Evolutionary conservation across 2,329 filamentous ascomycete species (phyloP), one percentile per base, ranked within the genome.

Genomic region (Colletotrichum phormii): DNA sequence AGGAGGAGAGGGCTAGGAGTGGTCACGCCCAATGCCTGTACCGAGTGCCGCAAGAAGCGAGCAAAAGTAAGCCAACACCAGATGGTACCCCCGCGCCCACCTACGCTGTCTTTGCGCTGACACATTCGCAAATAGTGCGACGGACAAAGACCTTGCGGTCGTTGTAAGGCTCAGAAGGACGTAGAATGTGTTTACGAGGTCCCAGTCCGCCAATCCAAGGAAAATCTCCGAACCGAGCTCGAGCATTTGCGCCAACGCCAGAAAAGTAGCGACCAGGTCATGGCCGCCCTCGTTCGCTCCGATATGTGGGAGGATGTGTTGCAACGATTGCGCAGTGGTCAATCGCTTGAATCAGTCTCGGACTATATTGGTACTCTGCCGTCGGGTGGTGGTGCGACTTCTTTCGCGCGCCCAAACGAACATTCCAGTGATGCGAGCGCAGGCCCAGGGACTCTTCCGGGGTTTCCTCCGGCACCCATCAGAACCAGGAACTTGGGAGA

Each of bases 191-290:
- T 90, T 29, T 92, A 92, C 81, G 89, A 92, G 75, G 78, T 90
- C 8, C 90, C 90, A 0, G 86, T 92, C 5, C 89, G 90, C 57
- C 89, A 91, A 75, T 91, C 89, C 12, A 92, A 92, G 74, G 90
- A 91, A 73, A 86, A 87, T 64, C 84, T 92, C 5, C 86, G 90
- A 57, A 83, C 82, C 77, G 90, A 92, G 76, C 90, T 92, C 72
- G 90, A 92, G 65, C 81, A 80, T 31, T 81, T 92, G 46, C 88
- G 88, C 60, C 84, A 84, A 18, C 86, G 87, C 54, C 87, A 91
- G 77, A 86, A 85, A 26, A 86, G 86, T 57, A 89, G 82, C 78
- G 88, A 91, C 31, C 85, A 85, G 35, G 85, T 92, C 61, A 81
- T 92, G 33, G 82, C 85, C 4, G 90, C 89, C 11, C 84, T 92